Evolutionary conservation across 2,329 filamentous ascomycete species (phyloP), one percentile per base, ranked within the genome.

Genomic region (Clarireedia paspali): DNA sequence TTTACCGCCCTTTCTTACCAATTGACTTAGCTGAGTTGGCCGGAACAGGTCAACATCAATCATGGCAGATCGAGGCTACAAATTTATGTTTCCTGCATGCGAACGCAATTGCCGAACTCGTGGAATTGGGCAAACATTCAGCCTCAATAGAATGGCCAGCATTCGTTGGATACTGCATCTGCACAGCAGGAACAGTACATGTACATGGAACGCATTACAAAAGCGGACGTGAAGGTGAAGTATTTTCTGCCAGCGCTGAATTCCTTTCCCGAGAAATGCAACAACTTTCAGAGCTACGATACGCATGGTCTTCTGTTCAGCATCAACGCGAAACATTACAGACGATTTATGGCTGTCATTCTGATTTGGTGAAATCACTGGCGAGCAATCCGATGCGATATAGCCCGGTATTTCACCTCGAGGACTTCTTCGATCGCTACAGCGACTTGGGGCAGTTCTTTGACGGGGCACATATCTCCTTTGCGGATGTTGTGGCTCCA

Each of bases 31-130:
- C 86, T 24, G 90, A 95, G 68, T 79, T 95, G 6, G 82, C 88
- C 12, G 87, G 88, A 14, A 86, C 82, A 0, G 88, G 88, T 1
- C 89, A 95, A 65, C 88, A 95, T 63, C 89, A 95, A 68, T 91
- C 88, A 27, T 95, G 90, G 90, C 90, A 95, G 68, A 92, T 95
- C 48, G 89, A 95, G 68, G 89, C 90, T 0, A 95, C 89, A 0
- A 92, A 94, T 65, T 79, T 92, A 67, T 95, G 90, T 70, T 94
- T 85, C 68, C 74, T 91, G 17, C 90, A 95, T 62, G 89, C 90
- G 5, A 95, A 95, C 66, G 89, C 89, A 5, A 91, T 95, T 51
- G 84, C 88, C 1, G 89, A 95, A 66, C 74, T 95, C 2, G 85
- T 91, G 4, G 87, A 92, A 67, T 80, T 91, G 15, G 88, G 88